Evolutionary conservation across 2,329 filamentous ascomycete genomes (phyloP).

Genomic region (Xylariaceae sp.): DNA sequence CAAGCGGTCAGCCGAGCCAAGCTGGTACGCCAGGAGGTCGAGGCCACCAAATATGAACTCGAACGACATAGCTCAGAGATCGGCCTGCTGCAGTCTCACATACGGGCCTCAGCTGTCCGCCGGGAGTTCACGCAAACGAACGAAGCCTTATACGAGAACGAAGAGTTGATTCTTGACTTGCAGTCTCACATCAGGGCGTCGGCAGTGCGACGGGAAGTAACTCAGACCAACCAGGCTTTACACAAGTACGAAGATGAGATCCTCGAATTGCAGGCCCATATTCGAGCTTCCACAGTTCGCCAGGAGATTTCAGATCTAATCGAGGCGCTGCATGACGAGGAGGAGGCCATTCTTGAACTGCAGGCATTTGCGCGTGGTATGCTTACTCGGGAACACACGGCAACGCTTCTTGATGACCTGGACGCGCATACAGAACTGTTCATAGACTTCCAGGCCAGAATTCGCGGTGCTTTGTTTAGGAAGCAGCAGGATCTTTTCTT

Average conservation of each 20-base stretch:
- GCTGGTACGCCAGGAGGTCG: constrained; percentile 41
- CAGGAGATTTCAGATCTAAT: constrained; percentile 45
- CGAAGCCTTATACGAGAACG: background rate
- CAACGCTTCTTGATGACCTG: constrained; percentile 49
- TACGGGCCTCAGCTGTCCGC: constrained; percentile 34
- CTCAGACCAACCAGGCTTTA: background rate
- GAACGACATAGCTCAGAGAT: constrained; percentile 40
- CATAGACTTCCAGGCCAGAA: constrained; percentile 59
- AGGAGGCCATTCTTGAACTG: constrained; percentile 44
- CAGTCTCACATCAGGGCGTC: constrained; percentile 40
- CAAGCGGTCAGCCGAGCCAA: constrained; percentile 46
- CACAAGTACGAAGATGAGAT: background rate
- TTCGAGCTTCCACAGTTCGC: constrained; percentile 49
- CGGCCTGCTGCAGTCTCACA: constrained; percentile 34
- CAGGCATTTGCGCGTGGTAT: constrained; percentile 59
- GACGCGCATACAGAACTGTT: constrained; percentile 53
- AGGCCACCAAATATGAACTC: constrained; percentile 45
- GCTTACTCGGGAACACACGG: constrained; percentile 49
- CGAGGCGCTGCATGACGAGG: constrained; percentile 38
- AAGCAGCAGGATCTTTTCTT: constrained; percentile 58
- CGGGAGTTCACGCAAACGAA: background rate
- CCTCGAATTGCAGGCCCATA: constrained; percentile 32
- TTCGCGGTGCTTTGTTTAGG: constrained; percentile 61
- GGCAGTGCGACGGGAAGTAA: background rate
- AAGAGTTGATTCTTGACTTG: background rate